phyloP scores from a whole-genome alignment of 2,329 filamentous ascomycete genomes.

The Alternaria ethzedia region DNA sequence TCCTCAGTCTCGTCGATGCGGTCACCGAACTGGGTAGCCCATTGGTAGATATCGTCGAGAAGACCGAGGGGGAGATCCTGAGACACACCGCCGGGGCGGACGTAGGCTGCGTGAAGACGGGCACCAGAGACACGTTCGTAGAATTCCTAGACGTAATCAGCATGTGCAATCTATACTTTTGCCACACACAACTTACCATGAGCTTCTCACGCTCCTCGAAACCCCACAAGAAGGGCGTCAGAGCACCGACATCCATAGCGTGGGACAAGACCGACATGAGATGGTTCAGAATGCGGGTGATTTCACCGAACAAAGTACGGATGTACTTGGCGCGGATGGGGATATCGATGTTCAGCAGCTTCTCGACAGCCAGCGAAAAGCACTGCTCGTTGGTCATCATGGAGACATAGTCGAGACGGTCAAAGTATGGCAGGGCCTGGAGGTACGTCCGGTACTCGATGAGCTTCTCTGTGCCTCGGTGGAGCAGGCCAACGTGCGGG shows the following conservation, averaged over 20 bases:
- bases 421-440: constrained; percentile 97
- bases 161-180: not conserved
- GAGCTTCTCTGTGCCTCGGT: constrained; percentile 98
- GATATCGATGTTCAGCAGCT: constrained; percentile 95
- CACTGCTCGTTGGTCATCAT: constrained; percentile 99
- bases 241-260: constrained; percentile 97
- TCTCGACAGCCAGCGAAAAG: constrained; percentile 94
- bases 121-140: constrained; percentile 99
- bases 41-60: constrained; percentile 98
- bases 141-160: constrained; percentile 75
- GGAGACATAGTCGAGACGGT: constrained; percentile 97
- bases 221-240: constrained; percentile 98
- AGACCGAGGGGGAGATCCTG: constrained; percentile 94
- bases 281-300: constrained; percentile 94
- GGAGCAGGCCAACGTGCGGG: constrained; percentile 93
- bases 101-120: constrained; percentile 95
- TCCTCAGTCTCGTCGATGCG: constrained; percentile 99
- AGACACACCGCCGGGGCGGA: constrained; percentile 93
- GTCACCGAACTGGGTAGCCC: constrained; percentile 98
- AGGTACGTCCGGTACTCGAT: constrained; percentile 99
- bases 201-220: constrained; percentile 99
- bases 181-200: constrained; percentile 69
- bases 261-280: constrained; percentile 97
- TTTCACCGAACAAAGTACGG: constrained; percentile 91
- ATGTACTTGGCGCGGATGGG: constrained; percentile 97